A percentile compares a stretch with the other conserved stretches of the same genome.
Evolutionary conservation across 2,329 filamentous ascomycete species (phyloP).

Genomic region (Fusarium concolor): DNA sequence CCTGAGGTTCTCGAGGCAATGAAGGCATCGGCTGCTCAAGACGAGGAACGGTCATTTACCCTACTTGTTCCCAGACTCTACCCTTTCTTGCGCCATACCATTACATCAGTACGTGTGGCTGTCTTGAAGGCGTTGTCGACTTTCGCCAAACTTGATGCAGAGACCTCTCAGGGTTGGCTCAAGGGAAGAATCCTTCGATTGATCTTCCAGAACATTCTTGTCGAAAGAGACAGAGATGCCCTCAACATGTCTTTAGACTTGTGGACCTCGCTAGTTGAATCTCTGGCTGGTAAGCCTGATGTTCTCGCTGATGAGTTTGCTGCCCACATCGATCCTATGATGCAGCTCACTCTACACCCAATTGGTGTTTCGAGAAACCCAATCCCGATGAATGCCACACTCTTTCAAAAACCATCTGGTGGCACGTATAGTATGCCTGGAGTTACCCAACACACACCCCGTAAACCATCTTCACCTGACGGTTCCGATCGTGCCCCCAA

Average conservation of each 20-base stretch:
- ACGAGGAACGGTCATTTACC: constrained; percentile 90
- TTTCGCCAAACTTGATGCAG: constrained; percentile 87
- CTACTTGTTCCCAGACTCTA: constrained; percentile 93
- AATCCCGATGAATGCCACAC: constrained; percentile 87
- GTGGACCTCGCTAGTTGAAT: constrained; percentile 82
- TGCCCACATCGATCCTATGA: constrained; percentile 80
- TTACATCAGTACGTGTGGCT: constrained; percentile 92
- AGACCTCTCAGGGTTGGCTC: constrained; percentile 88
- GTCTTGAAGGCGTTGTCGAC: constrained; percentile 93
- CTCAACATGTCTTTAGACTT: constrained; percentile 86
- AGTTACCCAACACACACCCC: constrained; percentile 55
- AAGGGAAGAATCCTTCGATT: constrained; percentile 88
- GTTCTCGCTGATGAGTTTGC: constrained; percentile 79
- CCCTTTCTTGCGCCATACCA: constrained; percentile 95
- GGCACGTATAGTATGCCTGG: constrained; percentile 75
- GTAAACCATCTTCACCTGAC: constrained; percentile 64
- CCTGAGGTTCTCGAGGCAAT: constrained; percentile 92
- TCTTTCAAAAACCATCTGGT: constrained; percentile 95
- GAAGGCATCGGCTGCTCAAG: constrained; percentile 86
- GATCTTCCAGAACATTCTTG: constrained; percentile 93
- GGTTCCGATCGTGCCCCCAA: constrained; percentile 74
- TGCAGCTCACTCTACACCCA: constrained; percentile 87
- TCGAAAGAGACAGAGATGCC: constrained; percentile 88
- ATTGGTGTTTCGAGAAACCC: constrained; percentile 92
- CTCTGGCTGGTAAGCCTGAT: constrained; percentile 71